Evolutionary conservation across 257 asterid species (phyloP).

Genomic region (Solanum lignicaule): DNA sequence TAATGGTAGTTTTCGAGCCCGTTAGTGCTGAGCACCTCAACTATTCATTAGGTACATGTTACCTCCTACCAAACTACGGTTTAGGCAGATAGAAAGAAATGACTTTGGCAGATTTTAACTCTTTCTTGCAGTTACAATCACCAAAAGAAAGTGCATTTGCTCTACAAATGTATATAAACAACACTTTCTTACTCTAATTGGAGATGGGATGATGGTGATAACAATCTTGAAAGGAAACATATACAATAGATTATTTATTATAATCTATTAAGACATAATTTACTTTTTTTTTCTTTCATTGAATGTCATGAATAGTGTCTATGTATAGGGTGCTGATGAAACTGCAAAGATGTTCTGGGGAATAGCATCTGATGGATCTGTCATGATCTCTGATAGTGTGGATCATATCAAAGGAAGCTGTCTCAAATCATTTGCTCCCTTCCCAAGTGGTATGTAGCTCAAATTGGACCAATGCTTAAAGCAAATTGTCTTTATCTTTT

Average conservation of each 20-base stretch:
- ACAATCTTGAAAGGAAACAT: background rate
- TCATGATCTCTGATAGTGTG: slow-evolving; percentile 75
- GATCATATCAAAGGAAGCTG: slow-evolving; percentile 61
- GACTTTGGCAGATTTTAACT: background rate
- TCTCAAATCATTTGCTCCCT: slow-evolving; percentile 83
- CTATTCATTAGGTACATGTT: background rate
- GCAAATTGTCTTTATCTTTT: background rate
- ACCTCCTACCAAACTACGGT: background rate
- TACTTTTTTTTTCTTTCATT: background rate
- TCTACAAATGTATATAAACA: background rate
- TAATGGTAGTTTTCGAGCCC: background rate
- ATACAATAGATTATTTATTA: background rate
- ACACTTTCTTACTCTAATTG: background rate
- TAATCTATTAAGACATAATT: background rate
- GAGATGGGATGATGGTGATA: background rate
- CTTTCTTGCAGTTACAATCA: background rate
- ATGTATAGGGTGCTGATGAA: slow-evolving; percentile 66
- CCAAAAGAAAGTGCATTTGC: background rate
- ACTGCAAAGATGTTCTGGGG: slow-evolving; percentile 71
- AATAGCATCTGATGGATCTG: slow-evolving; percentile 65
- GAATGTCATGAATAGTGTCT: background rate
- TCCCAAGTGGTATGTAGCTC: slow-evolving; percentile 63
- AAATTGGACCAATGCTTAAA: background rate
- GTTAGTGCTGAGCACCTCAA: background rate
- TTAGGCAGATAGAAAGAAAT: background rate